Evolutionary conservation across 106 monocot species (phyloP), one percentile per base, ranked within the genome.

Genomic region (Triglochin maritima): DNA sequence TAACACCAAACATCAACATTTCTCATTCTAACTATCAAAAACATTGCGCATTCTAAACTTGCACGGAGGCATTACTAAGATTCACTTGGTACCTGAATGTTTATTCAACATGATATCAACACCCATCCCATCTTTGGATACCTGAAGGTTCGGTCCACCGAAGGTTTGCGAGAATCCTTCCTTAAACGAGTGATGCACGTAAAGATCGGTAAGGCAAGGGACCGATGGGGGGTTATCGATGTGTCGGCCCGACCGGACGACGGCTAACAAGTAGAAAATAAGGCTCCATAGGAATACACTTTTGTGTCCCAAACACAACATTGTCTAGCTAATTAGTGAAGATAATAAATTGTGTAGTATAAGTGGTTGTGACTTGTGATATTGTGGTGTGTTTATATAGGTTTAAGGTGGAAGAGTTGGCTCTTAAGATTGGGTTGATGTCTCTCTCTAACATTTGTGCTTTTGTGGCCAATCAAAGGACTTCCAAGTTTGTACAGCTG

Each of bases 81-180:
- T 15, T 15, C 3, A 17, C 42, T 4, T 4, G 29, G 56, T 63
- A 79, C 74, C 74, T 44, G 72, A 57, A 45, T 5, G 14, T 50
- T 75, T 75, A 66, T 65, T 70, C n/a, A 80, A 55, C 8, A 64
- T 50, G 65, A 80, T 46, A 51, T 57, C 64, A 5, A 64, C 65
- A 13, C 65, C 69, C 7, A 58, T 71, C 15, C 80, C 80, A 55
- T 80, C 69, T 49, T 64, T 47, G 51, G 46, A 49, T 56, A 44
- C 54, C 46, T 56, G 63, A 63, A 80, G 51, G 67, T 80, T 79
- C 43, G 53, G 12, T 41, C 66, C 74, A 0, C 69, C 80, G 61
- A 66, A 80, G 29, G 71, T 59, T 12, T 57, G 60, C 6, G 53
- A 43, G 70, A 75, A 80, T 9, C 46, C 52, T 1, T 61, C 51